Base-by-base conservation (phyloP, 805 yeast species). In the Kregervanrija fluxuum region DNA sequence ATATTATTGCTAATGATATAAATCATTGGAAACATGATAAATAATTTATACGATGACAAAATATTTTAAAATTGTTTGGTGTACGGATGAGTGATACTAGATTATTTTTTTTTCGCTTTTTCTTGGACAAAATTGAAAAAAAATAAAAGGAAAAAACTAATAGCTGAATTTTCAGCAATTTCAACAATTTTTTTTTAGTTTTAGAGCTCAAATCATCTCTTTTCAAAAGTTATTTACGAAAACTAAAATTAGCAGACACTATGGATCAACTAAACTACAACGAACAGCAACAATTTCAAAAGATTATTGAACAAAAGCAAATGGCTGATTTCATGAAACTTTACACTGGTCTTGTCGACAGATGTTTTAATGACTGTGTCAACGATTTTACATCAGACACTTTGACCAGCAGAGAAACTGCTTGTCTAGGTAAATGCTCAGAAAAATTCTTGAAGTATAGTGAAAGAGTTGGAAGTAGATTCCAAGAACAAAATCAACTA, bases 271-370 rank as follows among this genome's bases (percentile, higher is more conserved):
- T 91, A 58, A 91, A 91, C 76, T 82, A 81, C 64, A 85, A 87
- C 65, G 99, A 91, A 71, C 98, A 93, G 71, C 96, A 89, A 69
- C 91, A 89, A 59, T 91, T 91, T 70, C 96, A 89, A 70, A 90
- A 83, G 67, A 72, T 91, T 52, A 95, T 91, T 53, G 99, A 91
- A 71, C 90, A 85, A 65, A 91, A 91, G 75, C 99, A 91, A 71
- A 90, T 93, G 96, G 86, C 85, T 69, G 99, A 91, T 67, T 93
- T 91, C 82, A 91, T 93, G 98, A 84, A 93, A 65, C 73, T 85
- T 47, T 93, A 93, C 78, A 89, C 98, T 53, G 84, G 85, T 64
- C 77, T 93, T 58, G 98, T 93, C 43, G 95, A 91, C 68, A 85
- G 95, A 74, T 93, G 99, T 74, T 93, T 93, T 74, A 79, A 80